Base-by-base conservation (phyloP, 129 eudicot genomes). In the Artemisia tridentata region DNA sequence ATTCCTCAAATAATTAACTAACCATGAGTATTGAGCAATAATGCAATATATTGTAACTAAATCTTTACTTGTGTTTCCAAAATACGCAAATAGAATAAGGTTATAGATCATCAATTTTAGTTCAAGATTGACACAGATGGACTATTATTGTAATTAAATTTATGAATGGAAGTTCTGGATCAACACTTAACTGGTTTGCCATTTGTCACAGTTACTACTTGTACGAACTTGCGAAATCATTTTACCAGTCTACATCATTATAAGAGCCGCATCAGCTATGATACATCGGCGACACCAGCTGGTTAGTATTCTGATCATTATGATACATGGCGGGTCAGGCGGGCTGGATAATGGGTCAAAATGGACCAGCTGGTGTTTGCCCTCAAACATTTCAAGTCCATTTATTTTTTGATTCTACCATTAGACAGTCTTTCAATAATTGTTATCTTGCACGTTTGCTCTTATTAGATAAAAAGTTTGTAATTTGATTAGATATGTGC, bases 191-290 rank as follows among this genome's bases (percentile, higher is more conserved):
- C 52, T 21, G 62, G 7, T 23, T 65, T 11, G 19, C 19, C 5
- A 18, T 57, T 75, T 69, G 63, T 80, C 45, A 38, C 95, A 92
- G 98, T 64, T 92, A 57, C 64, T 82, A 62, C 81, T 85, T 47
- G 68, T 92, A 50, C 73, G 89, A 71, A 68, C 82, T 50, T 63
- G 78, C 17, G 96, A 91, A 66, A 83, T 88, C 64, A 61, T 88
- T 51, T 56, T 88, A 68, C 96, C 93, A 11, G 75, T 92, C 46
- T 92, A 86, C 82, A 80, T 92, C 51, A 92, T 89, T 72, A 58
- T 92, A 72, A 85, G 75, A 79, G 89, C 91, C 31, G 72, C 80
- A 53, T 72, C 86, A 14, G 77, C 89, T 46, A 55, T 86, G 54
- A 72, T 81, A 3, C 76, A 58, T 31, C 84, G 86, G 21, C 84